These are phyloP conservation scores for Xerocomus potaroensis DNA, from an alignment of 768 basidiomycete species.

Conservation along the genomic window DNA sequence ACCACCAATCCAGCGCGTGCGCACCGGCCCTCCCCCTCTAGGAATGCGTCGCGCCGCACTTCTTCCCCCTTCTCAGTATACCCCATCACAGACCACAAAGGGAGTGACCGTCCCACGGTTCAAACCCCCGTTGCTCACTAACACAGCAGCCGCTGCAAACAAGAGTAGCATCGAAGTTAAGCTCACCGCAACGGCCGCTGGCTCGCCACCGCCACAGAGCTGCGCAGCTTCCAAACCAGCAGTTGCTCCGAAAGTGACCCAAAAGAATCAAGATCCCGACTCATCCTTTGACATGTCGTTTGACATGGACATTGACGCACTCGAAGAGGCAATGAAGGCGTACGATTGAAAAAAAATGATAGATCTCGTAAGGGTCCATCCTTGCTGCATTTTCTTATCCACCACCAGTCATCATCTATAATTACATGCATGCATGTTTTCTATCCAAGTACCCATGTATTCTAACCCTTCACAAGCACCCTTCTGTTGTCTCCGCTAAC, in stretches of 20 bases:
- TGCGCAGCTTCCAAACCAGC: not conserved
- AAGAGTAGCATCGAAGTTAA: conserved; percentile 5
- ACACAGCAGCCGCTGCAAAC: not conserved
- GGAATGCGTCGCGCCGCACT: conserved; percentile 27
- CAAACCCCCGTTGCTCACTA: conserved; percentile 25
- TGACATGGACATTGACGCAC: conserved; percentile 24
- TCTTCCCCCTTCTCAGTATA: conserved; percentile 18
- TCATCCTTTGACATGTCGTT: conserved; percentile 33
- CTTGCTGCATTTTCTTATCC: not conserved
- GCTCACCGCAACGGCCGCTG: not conserved
- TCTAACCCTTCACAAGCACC: not conserved
- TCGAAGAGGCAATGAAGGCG: conserved; percentile 31
- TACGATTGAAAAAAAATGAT: conserved; percentile 20
- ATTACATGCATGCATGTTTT: not conserved
- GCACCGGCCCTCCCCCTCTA: conserved; percentile 21
- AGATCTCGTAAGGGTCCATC: not conserved
- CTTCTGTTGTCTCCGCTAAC: not conserved
- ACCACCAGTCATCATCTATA: conserved; percentile 4
- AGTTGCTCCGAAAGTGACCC: not conserved
- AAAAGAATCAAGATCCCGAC: conserved; percentile 17
- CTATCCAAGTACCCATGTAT: not conserved
- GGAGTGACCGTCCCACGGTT: conserved; percentile 19
- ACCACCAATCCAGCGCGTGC: conserved; percentile 10
- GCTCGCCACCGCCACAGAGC: not conserved
- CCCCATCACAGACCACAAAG: conserved; percentile 19